Evolutionary conservation across 345 rosid genomes (phyloP).

Genomic region (Aethionema arabicum): DNA sequence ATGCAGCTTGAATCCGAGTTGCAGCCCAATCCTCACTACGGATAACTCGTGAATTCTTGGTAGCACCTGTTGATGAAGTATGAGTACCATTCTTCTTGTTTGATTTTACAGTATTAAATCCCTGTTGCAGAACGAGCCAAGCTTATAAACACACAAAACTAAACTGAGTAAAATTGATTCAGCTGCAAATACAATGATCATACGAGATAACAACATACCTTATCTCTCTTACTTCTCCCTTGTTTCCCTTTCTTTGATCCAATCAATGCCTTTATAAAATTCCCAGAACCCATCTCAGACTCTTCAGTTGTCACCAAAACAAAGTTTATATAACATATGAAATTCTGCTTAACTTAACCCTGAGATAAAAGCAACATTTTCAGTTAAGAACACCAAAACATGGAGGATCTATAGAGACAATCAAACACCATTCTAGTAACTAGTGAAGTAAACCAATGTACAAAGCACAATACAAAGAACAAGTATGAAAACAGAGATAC

Average conservation of each 20-base stretch:
- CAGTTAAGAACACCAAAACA: not conserved
- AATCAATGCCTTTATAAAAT: slow-evolving; percentile 74
- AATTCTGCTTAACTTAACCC: slow-evolving; percentile 31
- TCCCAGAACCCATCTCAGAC: slow-evolving; percentile 72
- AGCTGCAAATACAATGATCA: slow-evolving; percentile 5
- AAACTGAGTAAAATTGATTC: not conserved
- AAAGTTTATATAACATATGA: slow-evolving; percentile 6
- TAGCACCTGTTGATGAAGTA: slow-evolving; percentile 19
- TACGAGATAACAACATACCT: slow-evolving; percentile 25
- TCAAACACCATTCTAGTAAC: not conserved
- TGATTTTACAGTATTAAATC: slow-evolving; percentile 51
- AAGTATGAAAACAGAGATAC: not conserved
- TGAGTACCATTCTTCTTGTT: slow-evolving; percentile 57
- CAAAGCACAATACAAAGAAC: not conserved
- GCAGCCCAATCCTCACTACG: slow-evolving; percentile 65
- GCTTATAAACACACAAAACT: not conserved
- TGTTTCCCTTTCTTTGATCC: slow-evolving; percentile 62
- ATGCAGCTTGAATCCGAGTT: slow-evolving; percentile 66
- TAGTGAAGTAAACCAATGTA: not conserved
- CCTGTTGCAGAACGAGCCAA: slow-evolving; percentile 42
- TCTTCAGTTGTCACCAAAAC: slow-evolving; percentile 29
- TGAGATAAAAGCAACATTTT: slow-evolving; percentile 31
- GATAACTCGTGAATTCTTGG: slow-evolving; percentile 31
- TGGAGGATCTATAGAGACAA: not conserved
- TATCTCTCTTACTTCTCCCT: slow-evolving; percentile 43